A percentile compares a stretch with the other conserved stretches of the same genome.
Conservation (phyloP, 192 early-diverging fungal genomes). For the Geosiphon pyriformis region DNA sequence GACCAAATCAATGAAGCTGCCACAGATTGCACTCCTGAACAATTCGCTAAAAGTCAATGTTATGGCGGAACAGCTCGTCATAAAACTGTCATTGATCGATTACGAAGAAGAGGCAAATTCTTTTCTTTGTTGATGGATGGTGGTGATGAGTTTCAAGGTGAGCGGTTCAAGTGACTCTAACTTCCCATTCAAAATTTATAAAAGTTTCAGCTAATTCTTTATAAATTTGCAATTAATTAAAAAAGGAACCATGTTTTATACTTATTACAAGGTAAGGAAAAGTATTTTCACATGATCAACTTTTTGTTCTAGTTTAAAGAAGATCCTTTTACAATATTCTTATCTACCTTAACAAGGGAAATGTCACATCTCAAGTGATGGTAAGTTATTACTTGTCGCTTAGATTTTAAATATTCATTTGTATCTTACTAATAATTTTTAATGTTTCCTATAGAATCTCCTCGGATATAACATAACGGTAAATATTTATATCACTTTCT, state of each 20-base stretch:
- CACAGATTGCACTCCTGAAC: slow-evolving; percentile 29
- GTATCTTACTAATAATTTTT: not conserved
- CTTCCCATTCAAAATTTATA: not conserved
- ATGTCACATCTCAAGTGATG: slow-evolving; percentile 50
- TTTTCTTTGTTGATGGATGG: slow-evolving; percentile 65
- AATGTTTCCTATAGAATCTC: slow-evolving; percentile 40
- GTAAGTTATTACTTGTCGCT: not conserved
- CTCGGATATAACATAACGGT: slow-evolving; percentile 52
- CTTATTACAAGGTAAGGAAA: slow-evolving; percentile 49
- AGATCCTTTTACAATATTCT: not conserved
- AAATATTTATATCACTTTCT: slow-evolving; percentile 27
- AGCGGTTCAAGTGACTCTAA: not conserved
- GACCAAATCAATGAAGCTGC: slow-evolving; percentile 33
- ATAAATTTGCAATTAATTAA: not conserved
- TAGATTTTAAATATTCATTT: not conserved
- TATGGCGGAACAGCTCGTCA: slow-evolving; percentile 63
- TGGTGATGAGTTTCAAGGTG: slow-evolving; percentile 57
- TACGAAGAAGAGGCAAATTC: slow-evolving; percentile 45
- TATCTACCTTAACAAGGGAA: slow-evolving; percentile 39
- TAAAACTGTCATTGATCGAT: slow-evolving; percentile 48
- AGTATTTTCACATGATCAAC: not conserved
- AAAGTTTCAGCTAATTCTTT: not conserved
- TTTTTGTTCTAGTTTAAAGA: not conserved
- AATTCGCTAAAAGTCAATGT: slow-evolving; percentile 27
- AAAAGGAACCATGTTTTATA: slow-evolving; percentile 62